Evolutionary conservation across 2,329 filamentous ascomycete genomes (phyloP), one percentile per base, ranked within the genome.

Genomic region (Ophiobolus disseminans): DNA sequence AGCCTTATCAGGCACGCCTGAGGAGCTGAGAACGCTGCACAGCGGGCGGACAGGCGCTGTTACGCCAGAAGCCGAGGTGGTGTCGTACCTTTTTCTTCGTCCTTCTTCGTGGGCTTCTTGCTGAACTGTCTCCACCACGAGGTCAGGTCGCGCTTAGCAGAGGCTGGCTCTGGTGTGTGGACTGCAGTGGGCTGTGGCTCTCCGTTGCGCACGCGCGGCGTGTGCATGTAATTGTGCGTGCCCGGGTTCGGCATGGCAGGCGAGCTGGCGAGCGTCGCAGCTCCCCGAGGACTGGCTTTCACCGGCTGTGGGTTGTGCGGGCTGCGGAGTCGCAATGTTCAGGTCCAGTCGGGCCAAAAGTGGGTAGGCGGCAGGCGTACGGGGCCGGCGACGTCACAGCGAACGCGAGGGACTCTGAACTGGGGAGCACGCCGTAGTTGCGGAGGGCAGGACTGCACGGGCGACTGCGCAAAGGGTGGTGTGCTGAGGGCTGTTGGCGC

Each of bases 111-210:
- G 56, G 80, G 74, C 50, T 75, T 83, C 77, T 94, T 74, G 62
- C 68, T 94, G 78, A 99, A 97, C 65, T 87, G 86, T 76, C 91
- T 96, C 94, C 94, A 97, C 94, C 94, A 99, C 51, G 90, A 95
- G 63, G 91, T 89, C 62, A 97, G 80, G 72, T 96, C 91, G 72
- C 90, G 86, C 78, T 89, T 95, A 59, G 86, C 90, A 22, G 90
- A 90, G 45, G 89, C 90, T 32, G 90, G 91, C 64, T 82, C 78
- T 48, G 80, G 75, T 48, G 71, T 81, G 70, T 71, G 76, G 74
- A 69, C 73, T 48, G 76, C 72, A 57, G 63, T 71, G 30, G 69
- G 70, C 65, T 69, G 75, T 38, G 75, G 73, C 49, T 75, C 75
- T 50, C 72, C 73, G 54, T 74, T 70, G 60, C 73, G 75, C 63